Base-by-base conservation (phyloP, 495 filamentous ascomycete genomes). In the Penicillium macrosclerotiorum region DNA sequence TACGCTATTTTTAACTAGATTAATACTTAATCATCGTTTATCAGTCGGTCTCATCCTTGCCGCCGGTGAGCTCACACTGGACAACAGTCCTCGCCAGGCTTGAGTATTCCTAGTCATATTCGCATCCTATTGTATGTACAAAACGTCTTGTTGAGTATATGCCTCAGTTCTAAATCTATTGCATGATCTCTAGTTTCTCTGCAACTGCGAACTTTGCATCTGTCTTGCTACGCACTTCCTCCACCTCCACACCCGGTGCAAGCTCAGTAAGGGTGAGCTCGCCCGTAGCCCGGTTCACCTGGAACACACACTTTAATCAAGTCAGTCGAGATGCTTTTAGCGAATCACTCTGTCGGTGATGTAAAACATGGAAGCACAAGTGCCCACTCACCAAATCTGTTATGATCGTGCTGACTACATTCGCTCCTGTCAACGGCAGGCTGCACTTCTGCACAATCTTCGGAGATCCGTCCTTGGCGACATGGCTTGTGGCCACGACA, bases 401-500 rank as follows among this genome's bases (percentile, higher is more conserved):
- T 53, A 96, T 96, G 46, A 96, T 95, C 26, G 85, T 84, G 56
- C 83, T 88, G 23, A 95, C 90, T 52, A 90, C 94, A 18, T 80
- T 80, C 30, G 81, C 85, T 13, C 90, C 90, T 3, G 90, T 96
- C 57, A 96, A 63, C 5, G 90, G 90, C 71, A 96, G 85, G 12
- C 78, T 79, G 68, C 90, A 95, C 63, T 88, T 79, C 62, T 86
- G 80, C 44, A 95, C 76, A 60, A 96, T 88, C 82, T 96, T 96
- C 14, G 88, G 74, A 24, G 82, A 83, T 24, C 90, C 90, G 67
- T 92, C 88, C 77, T 89, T 92, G 43, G 90, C 89, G 1, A 85
- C 85, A 67, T 95, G 90, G 68, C 91, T 91, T 74, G 91, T 96
- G 1, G 88, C 89, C 13, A 95, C 86, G 7, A 96, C 90, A 9